Evolutionary conservation across 2,329 filamentous ascomycete genomes (phyloP).

Genomic region (Aurifilum marmelostoma): DNA sequence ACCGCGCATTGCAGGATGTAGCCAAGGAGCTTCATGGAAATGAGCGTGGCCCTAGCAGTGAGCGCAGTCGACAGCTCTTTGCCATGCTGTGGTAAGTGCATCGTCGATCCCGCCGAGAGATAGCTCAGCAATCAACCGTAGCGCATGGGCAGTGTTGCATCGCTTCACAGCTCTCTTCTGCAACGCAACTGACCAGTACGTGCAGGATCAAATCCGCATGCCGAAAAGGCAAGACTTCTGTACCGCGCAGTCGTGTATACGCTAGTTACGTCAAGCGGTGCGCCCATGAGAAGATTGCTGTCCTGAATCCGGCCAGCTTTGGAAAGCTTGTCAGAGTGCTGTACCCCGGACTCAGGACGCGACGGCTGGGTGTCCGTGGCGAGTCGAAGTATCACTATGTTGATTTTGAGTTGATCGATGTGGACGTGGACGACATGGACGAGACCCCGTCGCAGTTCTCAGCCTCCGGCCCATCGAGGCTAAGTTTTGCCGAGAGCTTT

Average conservation of each 20-base stretch:
- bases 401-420: conserved; percentile 64
- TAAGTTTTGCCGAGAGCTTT: conserved; percentile 26
- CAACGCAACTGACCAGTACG: conserved; percentile 16
- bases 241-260: conserved; percentile 91
- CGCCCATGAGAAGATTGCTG: conserved; percentile 89
- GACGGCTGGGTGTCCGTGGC: conserved; percentile 87
- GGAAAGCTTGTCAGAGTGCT: conserved; percentile 96
- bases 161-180: neutral
- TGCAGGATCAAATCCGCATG: conserved; percentile 74
- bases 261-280: conserved; percentile 93
- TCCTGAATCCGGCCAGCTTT: conserved; percentile 95
- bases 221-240: conserved; percentile 77
- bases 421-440: conserved; percentile 41
- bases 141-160: neutral
- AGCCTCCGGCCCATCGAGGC: conserved; percentile 39
- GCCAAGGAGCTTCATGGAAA: conserved; percentile 77
- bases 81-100: conserved; percentile 84
- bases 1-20: conserved; percentile 70
- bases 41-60: conserved; percentile 78
- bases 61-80: conserved; percentile 83
- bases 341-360: conserved; percentile 92
- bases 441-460: conserved; percentile 26
- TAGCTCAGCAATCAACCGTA: neutral
- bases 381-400: conserved; percentile 99
- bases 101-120: too few relatives aligned